Evolutionary conservation across 176 grass and related monocot genomes (phyloP).

Genomic region (Alloteropsis semialata): DNA sequence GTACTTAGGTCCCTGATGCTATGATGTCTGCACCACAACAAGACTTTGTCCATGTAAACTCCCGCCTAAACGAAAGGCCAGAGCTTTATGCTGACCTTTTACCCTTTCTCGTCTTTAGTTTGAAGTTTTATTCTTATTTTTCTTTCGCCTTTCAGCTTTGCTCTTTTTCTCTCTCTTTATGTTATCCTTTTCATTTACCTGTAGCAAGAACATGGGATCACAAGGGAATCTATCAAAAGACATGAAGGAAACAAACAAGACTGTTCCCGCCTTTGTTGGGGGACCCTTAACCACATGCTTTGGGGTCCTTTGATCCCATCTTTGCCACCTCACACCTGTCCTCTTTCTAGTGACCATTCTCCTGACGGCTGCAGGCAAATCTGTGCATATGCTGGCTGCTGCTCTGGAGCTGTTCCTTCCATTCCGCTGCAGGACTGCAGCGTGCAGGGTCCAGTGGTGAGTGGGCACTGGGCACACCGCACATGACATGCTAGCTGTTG

Average conservation of each 20-base stretch:
- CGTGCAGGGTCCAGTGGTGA: neutral
- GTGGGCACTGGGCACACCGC: neutral
- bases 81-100: constrained; percentile 9
- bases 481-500: neutral
- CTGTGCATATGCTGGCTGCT: neutral
- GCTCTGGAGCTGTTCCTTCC: constrained; percentile 1
- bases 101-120: constrained; percentile 3
- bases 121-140: neutral
- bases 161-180: neutral
- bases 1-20: neutral
- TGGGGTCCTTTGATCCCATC: constrained; percentile 7
- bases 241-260: constrained; percentile 18
- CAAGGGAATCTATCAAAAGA: constrained; percentile 18
- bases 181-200: neutral
- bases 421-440: neutral
- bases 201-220: constrained; percentile 15
- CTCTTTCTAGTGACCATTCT: constrained; percentile 2
- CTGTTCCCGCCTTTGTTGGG: neutral
- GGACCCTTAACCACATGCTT: constrained; percentile 25
- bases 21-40: neutral
- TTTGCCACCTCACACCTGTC: constrained; percentile 10
- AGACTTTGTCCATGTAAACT: constrained; percentile 15
- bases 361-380: neutral
- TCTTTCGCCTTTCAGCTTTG: neutral
- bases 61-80: constrained; percentile 32